A percentile compares a stretch with the other conserved stretches of the same genome.
These are phyloP conservation scores for Psidium friedrichsthalianum DNA, from an alignment of 345 rosid genomes.

Conservation along the genomic window DNA sequence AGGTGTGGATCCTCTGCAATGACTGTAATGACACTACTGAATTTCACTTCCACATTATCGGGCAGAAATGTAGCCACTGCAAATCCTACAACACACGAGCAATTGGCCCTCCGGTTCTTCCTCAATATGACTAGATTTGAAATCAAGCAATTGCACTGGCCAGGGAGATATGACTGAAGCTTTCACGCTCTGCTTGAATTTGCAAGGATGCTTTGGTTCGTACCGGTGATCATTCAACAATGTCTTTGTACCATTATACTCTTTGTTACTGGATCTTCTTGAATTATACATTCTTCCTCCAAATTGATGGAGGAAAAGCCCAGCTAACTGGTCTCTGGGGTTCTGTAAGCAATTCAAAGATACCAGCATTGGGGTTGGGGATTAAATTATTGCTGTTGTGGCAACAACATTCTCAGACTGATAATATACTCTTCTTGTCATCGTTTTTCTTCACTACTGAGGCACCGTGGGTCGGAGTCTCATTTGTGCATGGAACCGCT, in stretches of 20 bases:
- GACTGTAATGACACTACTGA: constrained; percentile 97
- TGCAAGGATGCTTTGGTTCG: neutral
- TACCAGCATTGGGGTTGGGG: neutral
- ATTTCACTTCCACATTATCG: constrained; percentile 75
- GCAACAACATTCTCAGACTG: neutral
- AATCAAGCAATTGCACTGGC: neutral
- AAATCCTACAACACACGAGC: constrained; percentile 84
- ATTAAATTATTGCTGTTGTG: neutral
- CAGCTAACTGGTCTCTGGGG: neutral
- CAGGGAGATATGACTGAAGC: neutral
- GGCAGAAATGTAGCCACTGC: constrained; percentile 94
- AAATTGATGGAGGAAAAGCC: neutral
- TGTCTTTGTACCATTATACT: neutral
- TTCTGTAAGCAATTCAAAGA: neutral
- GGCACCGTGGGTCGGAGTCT: neutral
- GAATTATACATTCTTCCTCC: neutral
- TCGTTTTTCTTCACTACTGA: neutral
- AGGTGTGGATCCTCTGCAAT: constrained; percentile 98
- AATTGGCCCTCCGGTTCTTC: constrained; percentile 76
- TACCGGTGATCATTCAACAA: neutral
- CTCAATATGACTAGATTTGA: neutral
- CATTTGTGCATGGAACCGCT: neutral
- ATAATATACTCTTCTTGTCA: neutral
- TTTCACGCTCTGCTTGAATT: neutral
- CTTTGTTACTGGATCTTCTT: neutral